These are phyloP conservation scores for Moricandia arvensis DNA, from an alignment of 345 rosid species.

Conservation along the genomic window DNA sequence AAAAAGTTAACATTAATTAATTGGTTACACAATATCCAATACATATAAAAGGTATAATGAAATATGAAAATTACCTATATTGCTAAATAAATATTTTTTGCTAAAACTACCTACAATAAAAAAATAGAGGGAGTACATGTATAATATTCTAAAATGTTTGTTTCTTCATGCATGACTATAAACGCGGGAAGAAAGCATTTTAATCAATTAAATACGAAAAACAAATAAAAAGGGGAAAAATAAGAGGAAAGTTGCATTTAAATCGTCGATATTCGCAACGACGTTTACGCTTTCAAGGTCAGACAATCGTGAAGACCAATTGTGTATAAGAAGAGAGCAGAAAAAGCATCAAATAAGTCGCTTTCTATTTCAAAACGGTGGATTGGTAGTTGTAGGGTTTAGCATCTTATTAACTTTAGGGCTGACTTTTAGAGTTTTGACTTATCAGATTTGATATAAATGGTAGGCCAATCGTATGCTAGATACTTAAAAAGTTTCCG, in stretches of 20 bases:
- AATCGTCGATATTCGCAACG: slow-evolving; percentile 9
- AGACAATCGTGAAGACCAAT: not conserved
- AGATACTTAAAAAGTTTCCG: not conserved
- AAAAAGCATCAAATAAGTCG: slow-evolving; percentile 16
- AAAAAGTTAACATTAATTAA: too few relatives aligned
- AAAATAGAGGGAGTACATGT: too few relatives aligned
- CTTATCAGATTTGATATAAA: slow-evolving; percentile 11
- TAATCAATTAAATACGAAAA: not conserved
- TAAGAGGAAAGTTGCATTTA: slow-evolving; percentile 2
- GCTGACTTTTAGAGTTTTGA: slow-evolving; percentile 26
- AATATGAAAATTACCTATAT: too few relatives aligned
- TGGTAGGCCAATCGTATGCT: not conserved
- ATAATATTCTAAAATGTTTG: too few relatives aligned
- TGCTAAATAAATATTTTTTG: too few relatives aligned
- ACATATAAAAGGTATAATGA: too few relatives aligned
- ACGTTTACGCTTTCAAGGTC: slow-evolving; percentile 2
- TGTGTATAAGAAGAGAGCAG: slow-evolving; percentile 25
- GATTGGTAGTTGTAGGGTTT: not conserved
- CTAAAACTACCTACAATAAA: too few relatives aligned
- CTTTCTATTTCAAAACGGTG: slow-evolving; percentile 19
- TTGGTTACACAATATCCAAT: too few relatives aligned
- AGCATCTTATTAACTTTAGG: not conserved
- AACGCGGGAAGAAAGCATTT: too few relatives aligned
- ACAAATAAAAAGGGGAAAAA: not conserved
- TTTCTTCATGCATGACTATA: too few relatives aligned